Conservation (phyloP, 1,139 yeast genomes). For the Taphrina confusa region DNA sequence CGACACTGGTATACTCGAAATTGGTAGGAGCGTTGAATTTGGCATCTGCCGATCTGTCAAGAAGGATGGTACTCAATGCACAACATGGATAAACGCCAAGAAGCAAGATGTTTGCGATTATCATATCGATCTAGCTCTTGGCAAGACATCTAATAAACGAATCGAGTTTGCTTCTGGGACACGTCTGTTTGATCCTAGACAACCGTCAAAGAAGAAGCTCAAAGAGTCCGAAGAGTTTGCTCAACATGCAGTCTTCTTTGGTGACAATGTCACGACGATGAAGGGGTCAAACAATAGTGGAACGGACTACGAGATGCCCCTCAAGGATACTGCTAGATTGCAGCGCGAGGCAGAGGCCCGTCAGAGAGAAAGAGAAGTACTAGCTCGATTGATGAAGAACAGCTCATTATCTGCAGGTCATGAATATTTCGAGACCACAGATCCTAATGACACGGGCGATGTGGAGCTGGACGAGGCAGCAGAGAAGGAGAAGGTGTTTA, state of each 20-base stretch:
- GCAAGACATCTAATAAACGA: constrained; percentile 47
- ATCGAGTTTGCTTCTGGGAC: constrained; percentile 40
- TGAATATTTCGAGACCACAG: constrained; percentile 19
- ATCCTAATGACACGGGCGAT: neutral
- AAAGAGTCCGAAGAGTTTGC: constrained; percentile 21
- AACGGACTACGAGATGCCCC: constrained; percentile 14
- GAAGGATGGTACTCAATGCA: constrained; percentile 57
- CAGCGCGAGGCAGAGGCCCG: constrained; percentile 28
- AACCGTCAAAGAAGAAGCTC: constrained; percentile 24
- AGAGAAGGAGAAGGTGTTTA: constrained; percentile 15
- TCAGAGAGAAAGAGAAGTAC: constrained; percentile 23
- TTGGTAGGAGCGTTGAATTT: constrained; percentile 71
- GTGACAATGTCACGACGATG: constrained; percentile 23
- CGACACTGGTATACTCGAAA: constrained; percentile 59
- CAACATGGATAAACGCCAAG: constrained; percentile 58
- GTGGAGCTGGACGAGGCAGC: constrained; percentile 2
- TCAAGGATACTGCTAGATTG: constrained; percentile 18
- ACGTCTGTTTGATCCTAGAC: constrained; percentile 25
- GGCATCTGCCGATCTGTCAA: constrained; percentile 63
- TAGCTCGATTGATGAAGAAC: constrained; percentile 16
- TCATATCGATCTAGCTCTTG: constrained; percentile 64
- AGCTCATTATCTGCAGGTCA: constrained; percentile 21
- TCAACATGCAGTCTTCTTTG: constrained; percentile 24
- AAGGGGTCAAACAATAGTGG: neutral
- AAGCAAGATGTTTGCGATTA: constrained; percentile 64